A percentile compares a stretch with the other conserved stretches of the same genome.
Evolutionary conservation across 768 basidiomycete genomes (phyloP).

Genomic region (Sutorius australiensis): DNA sequence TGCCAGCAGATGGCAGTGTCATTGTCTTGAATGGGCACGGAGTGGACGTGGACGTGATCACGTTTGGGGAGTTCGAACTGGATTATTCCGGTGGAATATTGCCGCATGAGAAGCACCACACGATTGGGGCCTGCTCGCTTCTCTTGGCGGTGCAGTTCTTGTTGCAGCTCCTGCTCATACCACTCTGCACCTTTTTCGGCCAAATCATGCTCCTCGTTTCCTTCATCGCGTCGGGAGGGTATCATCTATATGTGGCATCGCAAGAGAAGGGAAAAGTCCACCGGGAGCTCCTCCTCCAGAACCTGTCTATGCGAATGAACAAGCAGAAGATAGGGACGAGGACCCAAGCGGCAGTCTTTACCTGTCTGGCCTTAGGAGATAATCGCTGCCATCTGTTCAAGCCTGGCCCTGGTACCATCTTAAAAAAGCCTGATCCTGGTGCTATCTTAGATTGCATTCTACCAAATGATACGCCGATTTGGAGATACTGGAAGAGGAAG

Average conservation of each 20-base stretch:
- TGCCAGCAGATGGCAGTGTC: slow-evolving; percentile 12
- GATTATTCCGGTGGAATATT: slow-evolving; percentile 15
- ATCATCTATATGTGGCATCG: slow-evolving; percentile 30
- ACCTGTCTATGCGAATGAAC: slow-evolving; percentile 8
- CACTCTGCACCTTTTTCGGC: slow-evolving; percentile 30
- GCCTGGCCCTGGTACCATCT: too few species aligned
- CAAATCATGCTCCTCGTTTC: slow-evolving; percentile 30
- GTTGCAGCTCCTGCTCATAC: slow-evolving; percentile 30
- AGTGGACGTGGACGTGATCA: slow-evolving; percentile 26
- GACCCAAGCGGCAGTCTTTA: slow-evolving; percentile 29
- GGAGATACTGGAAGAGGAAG: slow-evolving; percentile 27
- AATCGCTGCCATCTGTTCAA: neutral
- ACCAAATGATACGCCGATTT: slow-evolving; percentile 28
- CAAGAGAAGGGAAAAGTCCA: slow-evolving; percentile 29
- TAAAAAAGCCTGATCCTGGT: too few species aligned
- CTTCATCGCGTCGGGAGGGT: slow-evolving; percentile 29
- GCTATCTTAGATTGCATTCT: slow-evolving; percentile 14
- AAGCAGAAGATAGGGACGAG: slow-evolving; percentile 21
- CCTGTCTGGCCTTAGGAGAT: slow-evolving; percentile 20
- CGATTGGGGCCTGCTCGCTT: slow-evolving; percentile 23
- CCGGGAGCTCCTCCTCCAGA: slow-evolving; percentile 12
- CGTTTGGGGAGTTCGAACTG: slow-evolving; percentile 32
- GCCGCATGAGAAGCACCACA: slow-evolving; percentile 2
- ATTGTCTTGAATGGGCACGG: slow-evolving; percentile 30
- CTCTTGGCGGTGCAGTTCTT: slow-evolving; percentile 29